Evolutionary conservation across 176 grass and related monocot species (phyloP).

Genomic region (Eleusine coracana): DNA sequence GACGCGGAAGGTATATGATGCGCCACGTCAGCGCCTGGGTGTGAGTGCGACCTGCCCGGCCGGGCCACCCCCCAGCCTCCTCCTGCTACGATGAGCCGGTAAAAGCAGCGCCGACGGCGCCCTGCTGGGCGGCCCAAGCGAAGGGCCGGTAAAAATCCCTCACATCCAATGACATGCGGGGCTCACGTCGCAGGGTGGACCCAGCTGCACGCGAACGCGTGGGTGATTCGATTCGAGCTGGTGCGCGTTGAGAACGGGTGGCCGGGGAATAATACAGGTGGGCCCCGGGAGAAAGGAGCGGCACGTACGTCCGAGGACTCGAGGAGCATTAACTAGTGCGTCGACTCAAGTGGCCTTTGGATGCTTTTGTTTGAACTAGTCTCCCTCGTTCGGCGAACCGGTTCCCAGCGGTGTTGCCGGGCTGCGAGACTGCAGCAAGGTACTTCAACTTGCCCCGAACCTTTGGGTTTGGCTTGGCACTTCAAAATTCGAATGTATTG

Average conservation of each 20-base stretch:
- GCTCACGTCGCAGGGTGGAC: rapidly evolving
- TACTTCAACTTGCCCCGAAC: no score
- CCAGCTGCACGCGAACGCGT: neutral
- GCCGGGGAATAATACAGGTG: neutral
- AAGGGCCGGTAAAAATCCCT: neutral
- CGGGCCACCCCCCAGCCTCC: neutral
- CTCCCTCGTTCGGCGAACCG: neutral
- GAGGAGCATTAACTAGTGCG: neutral
- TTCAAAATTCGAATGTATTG: neutral
- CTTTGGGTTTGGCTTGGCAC: neutral
- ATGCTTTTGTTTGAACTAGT: neutral
- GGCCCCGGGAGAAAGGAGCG: neutral
- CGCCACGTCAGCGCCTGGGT: constrained; percentile 18
- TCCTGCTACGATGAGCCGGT: neutral
- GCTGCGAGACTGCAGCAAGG: no score
- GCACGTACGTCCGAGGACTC: neutral
- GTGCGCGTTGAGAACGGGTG: constrained; percentile 19
- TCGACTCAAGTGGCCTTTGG: neutral
- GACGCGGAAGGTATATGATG: neutral
- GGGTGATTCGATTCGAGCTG: neutral
- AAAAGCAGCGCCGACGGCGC: neutral
- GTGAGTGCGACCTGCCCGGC: constrained; percentile 32
- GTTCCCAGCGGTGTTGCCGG: neutral
- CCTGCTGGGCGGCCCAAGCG: neutral
- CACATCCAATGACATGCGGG: neutral